phyloP scores from a whole-genome alignment of 208 protist genomes.

The Wallacemonas sp. region DNA sequence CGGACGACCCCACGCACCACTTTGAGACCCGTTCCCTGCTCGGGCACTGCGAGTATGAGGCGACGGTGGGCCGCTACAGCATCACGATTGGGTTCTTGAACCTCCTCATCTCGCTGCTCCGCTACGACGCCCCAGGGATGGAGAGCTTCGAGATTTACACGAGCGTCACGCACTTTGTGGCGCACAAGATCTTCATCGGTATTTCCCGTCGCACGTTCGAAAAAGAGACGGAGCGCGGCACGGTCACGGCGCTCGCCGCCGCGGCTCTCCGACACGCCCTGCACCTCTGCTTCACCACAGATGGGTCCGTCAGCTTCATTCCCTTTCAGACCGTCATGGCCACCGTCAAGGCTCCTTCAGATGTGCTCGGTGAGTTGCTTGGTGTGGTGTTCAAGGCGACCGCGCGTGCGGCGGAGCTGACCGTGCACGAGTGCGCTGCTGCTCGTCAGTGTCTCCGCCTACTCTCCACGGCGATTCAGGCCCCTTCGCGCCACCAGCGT shows the following conservation, averaged over 20 bases:
- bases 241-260: constrained; percentile 67
- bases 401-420: constrained; percentile 48
- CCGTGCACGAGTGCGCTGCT: constrained; percentile 61
- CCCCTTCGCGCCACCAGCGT: constrained; percentile 49
- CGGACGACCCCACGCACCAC: constrained; percentile 14
- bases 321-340: constrained; percentile 75
- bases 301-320: constrained; percentile 25
- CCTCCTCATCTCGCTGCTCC: constrained; percentile 72
- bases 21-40: constrained; percentile 59
- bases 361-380: constrained; percentile 75
- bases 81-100: constrained; percentile 83
- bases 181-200: constrained; percentile 75
- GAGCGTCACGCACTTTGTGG: constrained; percentile 68
- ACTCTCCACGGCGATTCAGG: constrained; percentile 55
- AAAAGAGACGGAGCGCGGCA: constrained; percentile 56
- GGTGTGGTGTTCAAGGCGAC: constrained; percentile 46
- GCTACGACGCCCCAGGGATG: constrained; percentile 47
- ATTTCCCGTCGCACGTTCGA: constrained; percentile 59
- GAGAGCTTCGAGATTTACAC: constrained; percentile 49
- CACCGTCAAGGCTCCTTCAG: constrained; percentile 63
- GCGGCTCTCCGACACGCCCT: constrained; percentile 67
- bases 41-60: constrained; percentile 81
- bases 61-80: constrained; percentile 57
- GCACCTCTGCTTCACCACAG: constrained; percentile 39
- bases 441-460: constrained; percentile 72